Conservation (phyloP, 306 rosid species). For the Cucurbita argyrosperma region DNA sequence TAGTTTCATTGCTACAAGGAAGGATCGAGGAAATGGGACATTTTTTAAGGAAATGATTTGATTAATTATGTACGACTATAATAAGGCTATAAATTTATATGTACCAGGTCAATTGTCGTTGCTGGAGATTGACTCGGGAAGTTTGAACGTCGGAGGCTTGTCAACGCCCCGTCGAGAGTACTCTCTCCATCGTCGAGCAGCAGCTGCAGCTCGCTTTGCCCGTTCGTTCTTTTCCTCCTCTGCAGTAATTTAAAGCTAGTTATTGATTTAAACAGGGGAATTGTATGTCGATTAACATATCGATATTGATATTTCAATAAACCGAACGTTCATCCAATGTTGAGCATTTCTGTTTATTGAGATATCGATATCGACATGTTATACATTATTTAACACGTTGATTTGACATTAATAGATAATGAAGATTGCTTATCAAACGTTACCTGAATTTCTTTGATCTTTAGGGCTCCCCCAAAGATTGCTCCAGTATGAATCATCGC, state of each 20-base stretch:
- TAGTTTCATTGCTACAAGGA: background rate
- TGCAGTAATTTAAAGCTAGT: constrained; percentile 17
- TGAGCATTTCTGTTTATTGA: no score
- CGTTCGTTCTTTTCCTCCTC: constrained; percentile 67
- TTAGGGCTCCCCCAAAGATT: constrained; percentile 55
- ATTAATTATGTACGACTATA: constrained; percentile 1
- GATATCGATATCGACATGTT: no score
- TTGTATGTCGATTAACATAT: background rate
- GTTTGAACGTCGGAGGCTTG: constrained; percentile 73
- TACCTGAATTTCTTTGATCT: constrained; percentile 57
- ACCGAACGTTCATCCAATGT: background rate
- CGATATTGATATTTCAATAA: background rate
- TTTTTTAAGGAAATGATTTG: background rate
- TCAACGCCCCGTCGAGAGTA: constrained; percentile 77
- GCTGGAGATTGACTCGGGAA: constrained; percentile 51
- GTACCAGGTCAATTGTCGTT: constrained; percentile 27
- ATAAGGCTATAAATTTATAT: background rate
- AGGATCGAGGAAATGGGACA: background rate
- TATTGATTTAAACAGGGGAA: background rate
- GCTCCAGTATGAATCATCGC: constrained; percentile 52
- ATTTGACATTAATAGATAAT: background rate
- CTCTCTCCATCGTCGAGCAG: constrained; percentile 91
- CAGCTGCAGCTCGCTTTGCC: constrained; percentile 72
- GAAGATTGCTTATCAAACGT: background rate
- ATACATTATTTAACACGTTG: no score